A percentile compares a stretch with the other conserved stretches of the same genome.
phyloP scores from a whole-genome alignment of 371 early-diverging fungal species.

The Lichtheimia ramosa region DNA sequence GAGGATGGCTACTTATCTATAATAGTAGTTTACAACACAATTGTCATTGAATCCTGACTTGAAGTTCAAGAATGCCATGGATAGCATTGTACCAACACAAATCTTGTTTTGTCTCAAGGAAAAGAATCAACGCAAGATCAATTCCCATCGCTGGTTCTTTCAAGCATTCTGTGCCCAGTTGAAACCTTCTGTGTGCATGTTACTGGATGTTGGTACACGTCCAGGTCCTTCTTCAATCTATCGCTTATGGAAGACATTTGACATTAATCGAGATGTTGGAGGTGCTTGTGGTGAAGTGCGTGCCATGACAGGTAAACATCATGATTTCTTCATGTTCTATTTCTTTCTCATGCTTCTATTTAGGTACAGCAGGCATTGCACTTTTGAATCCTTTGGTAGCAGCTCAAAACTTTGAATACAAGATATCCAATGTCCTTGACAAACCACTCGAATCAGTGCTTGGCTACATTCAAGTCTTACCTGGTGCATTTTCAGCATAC shows the following conservation, averaged over 20 bases:
- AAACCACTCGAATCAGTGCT: constrained; percentile 95
- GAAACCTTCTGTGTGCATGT: constrained; percentile 84
- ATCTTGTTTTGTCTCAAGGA: constrained; percentile 91
- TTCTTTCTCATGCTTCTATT: background rate
- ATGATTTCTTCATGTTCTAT: no score
- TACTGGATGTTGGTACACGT: constrained; percentile 93
- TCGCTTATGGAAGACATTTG: constrained; percentile 91
- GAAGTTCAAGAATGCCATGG: constrained; percentile 65
- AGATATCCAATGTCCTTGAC: constrained; percentile 95
- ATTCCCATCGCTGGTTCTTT: constrained; percentile 97
- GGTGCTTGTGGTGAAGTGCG: constrained; percentile 97
- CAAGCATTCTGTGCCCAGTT: constrained; percentile 88
- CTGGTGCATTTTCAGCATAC: constrained; percentile 96
- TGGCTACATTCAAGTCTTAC: constrained; percentile 93
- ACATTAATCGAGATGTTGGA: constrained; percentile 81
- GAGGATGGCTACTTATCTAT: background rate
- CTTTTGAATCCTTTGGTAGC: constrained; percentile 89
- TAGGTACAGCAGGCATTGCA: constrained; percentile 55
- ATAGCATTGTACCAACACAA: constrained; percentile 86
- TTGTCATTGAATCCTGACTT: constrained; percentile 67
- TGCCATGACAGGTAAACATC: constrained; percentile 81
- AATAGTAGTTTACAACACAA: constrained; percentile 81
- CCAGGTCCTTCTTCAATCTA: constrained; percentile 84
- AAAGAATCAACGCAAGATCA: constrained; percentile 87
- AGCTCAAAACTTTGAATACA: constrained; percentile 96